These are phyloP conservation scores for Rhodotorula sp. DNA, from an alignment of 1,284 basidiomycete species.

Conservation along the genomic window DNA sequence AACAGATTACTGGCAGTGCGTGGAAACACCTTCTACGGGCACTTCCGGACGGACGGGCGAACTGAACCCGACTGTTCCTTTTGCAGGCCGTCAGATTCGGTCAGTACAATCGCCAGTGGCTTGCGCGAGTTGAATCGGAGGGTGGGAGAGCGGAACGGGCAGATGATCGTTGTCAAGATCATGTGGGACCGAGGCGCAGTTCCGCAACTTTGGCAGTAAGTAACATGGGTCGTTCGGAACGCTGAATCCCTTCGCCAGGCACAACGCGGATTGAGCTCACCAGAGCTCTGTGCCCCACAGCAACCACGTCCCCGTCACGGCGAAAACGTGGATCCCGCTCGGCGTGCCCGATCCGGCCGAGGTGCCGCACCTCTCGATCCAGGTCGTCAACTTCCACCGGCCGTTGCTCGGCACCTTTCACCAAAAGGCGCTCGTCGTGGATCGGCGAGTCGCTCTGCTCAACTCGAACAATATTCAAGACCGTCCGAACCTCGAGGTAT, in stretches of 20 bases:
- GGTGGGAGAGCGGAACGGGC: constrained; percentile 53
- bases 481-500: constrained; percentile 51
- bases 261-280: no score
- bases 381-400: constrained; percentile 59
- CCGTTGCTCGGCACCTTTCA: constrained; percentile 70
- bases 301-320: constrained; percentile 59
- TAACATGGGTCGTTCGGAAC: background rate
- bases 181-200: constrained; percentile 67
- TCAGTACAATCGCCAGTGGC: constrained; percentile 58
- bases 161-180: constrained; percentile 59
- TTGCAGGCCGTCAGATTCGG: constrained; percentile 55
- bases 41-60: background rate
- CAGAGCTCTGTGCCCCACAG: constrained; percentile 47
- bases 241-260: background rate
- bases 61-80: background rate
- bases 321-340: constrained; percentile 58
- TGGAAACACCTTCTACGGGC: background rate
- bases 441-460: constrained; percentile 67
- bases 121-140: constrained; percentile 59
- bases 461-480: constrained; percentile 70
- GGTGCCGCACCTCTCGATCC: constrained; percentile 62
- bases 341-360: constrained; percentile 60
- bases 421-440: constrained; percentile 65
- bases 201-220: constrained; percentile 52
- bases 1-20: constrained; percentile 42